Base-by-base conservation (phyloP, 148 eudicot species). In the Heliamphora exappendiculata region DNA sequence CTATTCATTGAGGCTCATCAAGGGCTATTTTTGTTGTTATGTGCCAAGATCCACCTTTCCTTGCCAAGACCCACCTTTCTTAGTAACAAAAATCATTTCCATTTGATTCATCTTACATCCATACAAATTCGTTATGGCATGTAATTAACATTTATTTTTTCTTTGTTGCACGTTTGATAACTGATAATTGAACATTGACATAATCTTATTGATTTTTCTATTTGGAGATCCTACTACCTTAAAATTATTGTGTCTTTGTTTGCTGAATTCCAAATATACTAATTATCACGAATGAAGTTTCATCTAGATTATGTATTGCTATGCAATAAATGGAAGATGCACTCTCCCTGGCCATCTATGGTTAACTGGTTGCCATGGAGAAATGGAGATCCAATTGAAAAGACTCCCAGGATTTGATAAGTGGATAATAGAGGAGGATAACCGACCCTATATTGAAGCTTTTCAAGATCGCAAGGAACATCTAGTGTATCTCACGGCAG, bases 291-390 rank as follows among this genome's bases (percentile, higher is more conserved):
- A 74, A 67, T 70, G 62, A 34, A 71, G 70, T n/a, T n/a, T 72
- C 65, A 26, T 82, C 79, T 86, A 94, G 98, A 89, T 94, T 67
- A 92, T 90, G 94, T 92, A 92, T 81, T 91, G 98, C 83, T 94
- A 94, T 82, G 96, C 98, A 6, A 86, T 86, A 50, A 94, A 92
- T 73, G 89, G 89, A 75, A 86, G 83, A 82, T 84, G 92, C 82
- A 74, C 76, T 57, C 47, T 81, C 66, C 97, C 98, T 11, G 73
- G 89, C 60, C 97, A 94, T 84, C 89, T 94, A 31, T 94, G 96
- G 97, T 81, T 94, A 81, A 87, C 98, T 29, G 96, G 97, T 31
- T 92, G 89, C 67, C 77, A 81, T 37, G 98, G 92, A 73, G 85
- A 87, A 63, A 89, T 92, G 90, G 94, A 78, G 64, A 82, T 36